Evolutionary conservation across 2,329 filamentous ascomycete species (phyloP).

Genomic region (Talaromyces sp.): DNA sequence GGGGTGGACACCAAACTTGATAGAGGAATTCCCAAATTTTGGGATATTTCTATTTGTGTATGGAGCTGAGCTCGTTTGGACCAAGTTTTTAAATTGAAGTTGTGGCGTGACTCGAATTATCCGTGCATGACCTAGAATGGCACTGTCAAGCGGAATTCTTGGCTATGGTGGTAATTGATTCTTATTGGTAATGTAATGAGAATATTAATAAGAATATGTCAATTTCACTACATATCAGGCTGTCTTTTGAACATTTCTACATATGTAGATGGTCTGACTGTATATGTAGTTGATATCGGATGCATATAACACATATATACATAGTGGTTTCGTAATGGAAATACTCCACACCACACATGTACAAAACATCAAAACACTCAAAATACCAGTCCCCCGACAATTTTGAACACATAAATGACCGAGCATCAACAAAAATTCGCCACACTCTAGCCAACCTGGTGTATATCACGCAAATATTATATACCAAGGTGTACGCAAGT

Average conservation of each 20-base stretch:
- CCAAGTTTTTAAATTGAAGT: neutral
- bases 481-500: too few species aligned
- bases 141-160: neutral
- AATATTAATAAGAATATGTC: neutral
- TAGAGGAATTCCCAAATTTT: neutral
- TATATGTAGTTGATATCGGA: too few species aligned
- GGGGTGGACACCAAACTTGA: too few species aligned
- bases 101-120: neutral
- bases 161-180: neutral
- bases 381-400: too few species aligned
- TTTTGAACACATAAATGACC: neutral
- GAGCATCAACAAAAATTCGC: neutral
- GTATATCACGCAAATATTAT: neutral
- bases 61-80: neutral
- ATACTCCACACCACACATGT: too few species aligned
- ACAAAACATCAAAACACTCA: too few species aligned
- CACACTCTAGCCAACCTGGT: too few species aligned
- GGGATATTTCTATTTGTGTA: neutral
- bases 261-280: too few species aligned
- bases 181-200: neutral
- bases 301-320: too few species aligned
- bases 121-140: neutral
- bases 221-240: too few species aligned
- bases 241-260: too few species aligned
- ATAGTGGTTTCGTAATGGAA: too few species aligned